Evolutionary conservation across 2,329 filamentous ascomycete genomes (phyloP), one percentile per base, ranked within the genome.

Genomic region (Didymella arachidicola): DNA sequence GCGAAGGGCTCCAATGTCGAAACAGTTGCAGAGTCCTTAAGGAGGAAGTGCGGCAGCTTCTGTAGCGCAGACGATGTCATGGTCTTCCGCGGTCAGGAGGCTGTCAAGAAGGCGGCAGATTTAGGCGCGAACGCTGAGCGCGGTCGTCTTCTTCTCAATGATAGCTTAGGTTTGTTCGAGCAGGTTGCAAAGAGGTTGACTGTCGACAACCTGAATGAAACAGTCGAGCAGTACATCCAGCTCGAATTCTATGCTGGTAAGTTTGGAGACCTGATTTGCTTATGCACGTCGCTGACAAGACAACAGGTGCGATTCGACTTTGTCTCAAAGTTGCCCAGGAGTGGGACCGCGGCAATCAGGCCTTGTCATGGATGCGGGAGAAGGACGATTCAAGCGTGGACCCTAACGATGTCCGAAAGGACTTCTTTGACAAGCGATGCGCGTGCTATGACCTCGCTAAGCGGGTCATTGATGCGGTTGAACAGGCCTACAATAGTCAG

Each of bases 1-100:
- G 91, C 94, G 57, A 97, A 92, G 71, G 95, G 96, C 10, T 94
- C 93, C 4, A 99, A 98, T 63, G 94, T 99, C 19, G 96, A 99
- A 79, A 97, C 93, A 0, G 93, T 99, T 25, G 94, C 95, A 0
- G 95, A 99, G 77, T 92, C 93, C n/a, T 81, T 99, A 48, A 87
- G 95, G 45, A 86, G 95, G 68, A 87, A 93, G 68, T 99, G 95
- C 68, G 96, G 95, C 62, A 97, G 91, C 78, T 99, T 99, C 84
- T 99, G 95, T 77, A 97, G 93, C 71, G 89, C 94, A 0, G 94
- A 99, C 64, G 95, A 99, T 79, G 95, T 98, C 1, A 88, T 98
- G 64, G 94, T 97, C 67, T 99, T 99, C 87, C 98, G 97, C 78
- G 95, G 95, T 0, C 94, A 98, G 74, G 95, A 99, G 77, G 91